Evolutionary conservation across 148 eudicot species (phyloP).

Genomic region (Chenopodium suecicum): DNA sequence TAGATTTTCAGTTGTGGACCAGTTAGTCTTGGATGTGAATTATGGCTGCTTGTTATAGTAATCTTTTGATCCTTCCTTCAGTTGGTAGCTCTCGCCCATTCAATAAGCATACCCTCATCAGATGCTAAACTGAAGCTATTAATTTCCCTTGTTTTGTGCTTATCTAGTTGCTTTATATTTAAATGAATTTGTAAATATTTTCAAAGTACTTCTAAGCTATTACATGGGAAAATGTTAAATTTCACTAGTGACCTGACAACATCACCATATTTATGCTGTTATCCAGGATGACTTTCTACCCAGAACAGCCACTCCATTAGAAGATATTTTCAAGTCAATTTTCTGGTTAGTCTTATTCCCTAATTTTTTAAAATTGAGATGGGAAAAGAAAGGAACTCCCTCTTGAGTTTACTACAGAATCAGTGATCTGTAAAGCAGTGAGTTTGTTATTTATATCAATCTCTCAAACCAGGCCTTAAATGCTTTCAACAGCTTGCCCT

Average conservation of each 20-base stretch:
- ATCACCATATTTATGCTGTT: constrained; percentile 1
- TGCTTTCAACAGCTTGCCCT: constrained; percentile 89
- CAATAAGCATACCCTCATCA: background rate
- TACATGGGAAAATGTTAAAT: background rate
- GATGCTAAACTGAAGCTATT: background rate
- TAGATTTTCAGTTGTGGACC: background rate
- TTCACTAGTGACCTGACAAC: background rate
- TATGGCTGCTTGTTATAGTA: background rate
- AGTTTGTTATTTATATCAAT: constrained; percentile 29
- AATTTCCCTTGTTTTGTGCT: background rate
- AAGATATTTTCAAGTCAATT: constrained; percentile 70
- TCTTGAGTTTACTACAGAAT: background rate
- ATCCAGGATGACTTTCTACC: constrained; percentile 82
- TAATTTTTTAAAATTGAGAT: background rate
- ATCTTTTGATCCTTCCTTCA: background rate
- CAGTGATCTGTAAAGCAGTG: constrained; percentile 29
- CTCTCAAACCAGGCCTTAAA: constrained; percentile 55
- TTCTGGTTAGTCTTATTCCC: constrained; percentile 55
- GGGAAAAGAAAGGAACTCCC: background rate
- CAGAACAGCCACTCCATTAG: constrained; percentile 73
- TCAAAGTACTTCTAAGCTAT: background rate
- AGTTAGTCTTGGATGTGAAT: background rate
- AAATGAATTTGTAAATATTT: background rate
- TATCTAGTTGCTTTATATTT: background rate
- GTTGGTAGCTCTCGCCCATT: background rate